Percentiles rank a stretch among this genome's conserved stretches.
These are phyloP conservation scores for Coniosporium apollinis DNA, from an alignment of 495 filamentous ascomycete species.

Conservation along the genomic window DNA sequence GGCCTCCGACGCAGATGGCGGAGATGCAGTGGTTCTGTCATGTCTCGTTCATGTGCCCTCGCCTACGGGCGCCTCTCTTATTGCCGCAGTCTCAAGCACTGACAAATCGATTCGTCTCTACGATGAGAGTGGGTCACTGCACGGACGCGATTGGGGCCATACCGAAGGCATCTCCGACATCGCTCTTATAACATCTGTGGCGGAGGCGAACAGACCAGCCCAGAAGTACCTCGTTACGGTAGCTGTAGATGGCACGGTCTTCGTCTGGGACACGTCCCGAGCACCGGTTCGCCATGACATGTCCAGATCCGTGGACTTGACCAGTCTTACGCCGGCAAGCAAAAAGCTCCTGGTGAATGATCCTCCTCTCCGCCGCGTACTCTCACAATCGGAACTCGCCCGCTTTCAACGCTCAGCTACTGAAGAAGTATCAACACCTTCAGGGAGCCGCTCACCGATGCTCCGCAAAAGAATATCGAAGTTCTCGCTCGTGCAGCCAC, in stretches of 20 bases:
- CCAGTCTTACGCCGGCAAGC: slow-evolving; percentile 6
- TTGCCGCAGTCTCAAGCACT: slow-evolving; percentile 74
- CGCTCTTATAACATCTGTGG: slow-evolving; percentile 32
- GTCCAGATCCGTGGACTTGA: too few relatives aligned
- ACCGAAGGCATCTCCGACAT: slow-evolving; percentile 80
- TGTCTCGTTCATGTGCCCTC: slow-evolving; percentile 38
- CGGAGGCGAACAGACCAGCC: not conserved
- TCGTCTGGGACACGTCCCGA: slow-evolving; percentile 21
- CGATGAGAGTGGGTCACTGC: slow-evolving; percentile 56
- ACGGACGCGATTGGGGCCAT: slow-evolving; percentile 85
- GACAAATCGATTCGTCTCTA: slow-evolving; percentile 92
- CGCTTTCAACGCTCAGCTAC: slow-evolving; percentile 16
- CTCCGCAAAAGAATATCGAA: slow-evolving; percentile 16
- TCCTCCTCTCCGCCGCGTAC: slow-evolving; percentile 22
- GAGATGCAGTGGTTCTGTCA: slow-evolving; percentile 68
- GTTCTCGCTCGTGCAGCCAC: slow-evolving; percentile 19
- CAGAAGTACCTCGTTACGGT: slow-evolving; percentile 20
- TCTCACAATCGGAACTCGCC: slow-evolving; percentile 22
- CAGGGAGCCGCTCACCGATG: slow-evolving; percentile 15
- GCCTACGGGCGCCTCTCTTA: slow-evolving; percentile 30
- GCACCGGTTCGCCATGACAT: too few relatives aligned
- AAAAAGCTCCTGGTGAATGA: not conserved
- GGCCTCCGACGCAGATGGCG: slow-evolving; percentile 56
- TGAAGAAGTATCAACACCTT: slow-evolving; percentile 15
- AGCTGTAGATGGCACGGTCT: slow-evolving; percentile 26